Percentiles rank a stretch among this genome's conserved stretches.
These are phyloP conservation scores for Cryptococcus depauperatus DNA, from an alignment of 1,284 basidiomycete species.

Conservation along the genomic window DNA sequence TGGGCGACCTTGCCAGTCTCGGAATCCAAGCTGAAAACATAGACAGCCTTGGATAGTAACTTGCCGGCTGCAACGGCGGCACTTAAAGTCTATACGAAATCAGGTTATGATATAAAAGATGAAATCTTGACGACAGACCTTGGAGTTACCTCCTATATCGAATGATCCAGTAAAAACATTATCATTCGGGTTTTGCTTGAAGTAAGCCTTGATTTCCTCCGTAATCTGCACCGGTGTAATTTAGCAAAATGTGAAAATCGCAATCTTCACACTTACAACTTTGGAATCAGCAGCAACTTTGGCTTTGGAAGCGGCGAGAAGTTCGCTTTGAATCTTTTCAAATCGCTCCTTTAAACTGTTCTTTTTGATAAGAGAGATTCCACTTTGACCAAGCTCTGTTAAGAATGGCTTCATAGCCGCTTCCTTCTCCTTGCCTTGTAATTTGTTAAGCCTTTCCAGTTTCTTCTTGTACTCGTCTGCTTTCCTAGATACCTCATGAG, in stretches of 20 bases:
- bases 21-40: slow-evolving; percentile 73
- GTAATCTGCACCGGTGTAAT: slow-evolving; percentile 55
- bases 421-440: slow-evolving; percentile 76
- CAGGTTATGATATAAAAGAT: neutral
- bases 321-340: slow-evolving; percentile 63
- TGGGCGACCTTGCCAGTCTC: slow-evolving; percentile 73
- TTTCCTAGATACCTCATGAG: slow-evolving; percentile 65
- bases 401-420: slow-evolving; percentile 70
- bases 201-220: slow-evolving; percentile 62
- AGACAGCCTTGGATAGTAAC: slow-evolving; percentile 72
- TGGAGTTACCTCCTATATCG: slow-evolving; percentile 64
- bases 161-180: slow-evolving; percentile 62
- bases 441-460: slow-evolving; percentile 58
- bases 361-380: slow-evolving; percentile 81
- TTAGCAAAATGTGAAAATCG: neutral
- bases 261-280: slow-evolving; percentile 51
- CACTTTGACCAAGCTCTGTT: slow-evolving; percentile 79
- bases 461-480: slow-evolving; percentile 60
- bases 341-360: slow-evolving; percentile 70
- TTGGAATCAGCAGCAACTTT: slow-evolving; percentile 70
- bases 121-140: slow-evolving; percentile 49
- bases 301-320: slow-evolving; percentile 80
- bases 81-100: slow-evolving; percentile 33
- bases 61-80: slow-evolving; percentile 63
- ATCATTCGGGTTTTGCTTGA: slow-evolving; percentile 65